A percentile compares a stretch with the other conserved stretches of the same genome.
Conservation (phyloP, 2,329 filamentous ascomycete species). For the Ophiostoma australiae region DNA sequence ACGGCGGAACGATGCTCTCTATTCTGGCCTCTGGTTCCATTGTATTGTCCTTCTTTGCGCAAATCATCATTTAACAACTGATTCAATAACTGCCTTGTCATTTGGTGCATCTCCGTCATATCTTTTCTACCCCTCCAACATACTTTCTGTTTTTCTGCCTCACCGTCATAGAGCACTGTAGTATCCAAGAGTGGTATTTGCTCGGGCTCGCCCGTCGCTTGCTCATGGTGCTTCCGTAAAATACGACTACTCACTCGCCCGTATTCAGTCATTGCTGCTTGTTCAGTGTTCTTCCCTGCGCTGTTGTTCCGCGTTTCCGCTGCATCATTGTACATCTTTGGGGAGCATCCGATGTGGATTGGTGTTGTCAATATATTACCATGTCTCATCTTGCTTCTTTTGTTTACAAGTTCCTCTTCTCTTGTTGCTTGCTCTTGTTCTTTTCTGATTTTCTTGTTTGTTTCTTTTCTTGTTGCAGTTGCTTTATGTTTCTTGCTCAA, state of each 20-base stretch:
- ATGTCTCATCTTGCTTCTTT: not conserved
- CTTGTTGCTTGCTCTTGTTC: not conserved
- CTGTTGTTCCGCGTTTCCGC: not conserved
- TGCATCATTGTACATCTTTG: not conserved
- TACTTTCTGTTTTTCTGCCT: not conserved
- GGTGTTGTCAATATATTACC: not conserved
- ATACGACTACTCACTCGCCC: not conserved
- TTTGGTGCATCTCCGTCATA: no score
- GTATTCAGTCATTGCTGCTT: not conserved
- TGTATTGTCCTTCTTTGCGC: not conserved
- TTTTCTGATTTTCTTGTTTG: not conserved
- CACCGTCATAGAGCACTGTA: no score
- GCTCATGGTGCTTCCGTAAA: no score
- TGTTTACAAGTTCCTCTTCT: not conserved
- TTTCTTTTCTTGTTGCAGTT: not conserved
- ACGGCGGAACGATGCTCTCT: not conserved
- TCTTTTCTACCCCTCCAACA: no score
- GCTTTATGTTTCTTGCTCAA: not conserved
- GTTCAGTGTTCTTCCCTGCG: not conserved
- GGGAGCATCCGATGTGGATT: not conserved
- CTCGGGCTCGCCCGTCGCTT: no score
- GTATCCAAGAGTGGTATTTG: no score
- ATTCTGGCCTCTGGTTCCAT: not conserved
- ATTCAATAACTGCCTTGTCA: no score
- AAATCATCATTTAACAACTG: no score